These are phyloP conservation scores for Irpex lacteus DNA, from an alignment of 1,284 basidiomycete genomes.

Conservation along the genomic window DNA sequence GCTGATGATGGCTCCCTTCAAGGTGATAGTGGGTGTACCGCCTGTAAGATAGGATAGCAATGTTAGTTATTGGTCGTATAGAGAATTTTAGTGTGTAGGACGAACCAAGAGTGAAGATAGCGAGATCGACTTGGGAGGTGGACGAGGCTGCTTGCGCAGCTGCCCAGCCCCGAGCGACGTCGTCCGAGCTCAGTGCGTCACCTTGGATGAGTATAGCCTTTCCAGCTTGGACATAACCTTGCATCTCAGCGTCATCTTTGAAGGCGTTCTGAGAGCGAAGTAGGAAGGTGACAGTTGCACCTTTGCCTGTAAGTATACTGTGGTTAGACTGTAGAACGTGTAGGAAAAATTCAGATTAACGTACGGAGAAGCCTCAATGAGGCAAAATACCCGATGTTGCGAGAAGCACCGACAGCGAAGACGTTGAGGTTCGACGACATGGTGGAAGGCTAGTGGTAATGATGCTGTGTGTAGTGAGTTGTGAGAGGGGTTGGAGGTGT, in stretches of 20 bases:
- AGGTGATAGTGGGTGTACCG: conserved; percentile 23
- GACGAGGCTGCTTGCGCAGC: conserved; percentile 31
- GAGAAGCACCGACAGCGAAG: too few relatives aligned
- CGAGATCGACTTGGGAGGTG: conserved; percentile 35
- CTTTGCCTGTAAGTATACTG: conserved; percentile 31
- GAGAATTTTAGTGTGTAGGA: conserved; percentile 10
- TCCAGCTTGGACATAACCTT: conserved; percentile 39
- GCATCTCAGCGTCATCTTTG: conserved; percentile 42
- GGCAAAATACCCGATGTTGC: too few relatives aligned
- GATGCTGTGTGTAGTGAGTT: too few relatives aligned
- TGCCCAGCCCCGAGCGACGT: conserved; percentile 45
- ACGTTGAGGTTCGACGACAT: too few relatives aligned
- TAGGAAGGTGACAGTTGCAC: conserved; percentile 50
- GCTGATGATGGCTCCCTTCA: conserved; percentile 43
- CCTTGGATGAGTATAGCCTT: conserved; percentile 46
- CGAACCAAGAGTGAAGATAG: conserved; percentile 52
- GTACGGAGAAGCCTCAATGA: too few relatives aligned
- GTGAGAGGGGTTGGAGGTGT: too few relatives aligned
- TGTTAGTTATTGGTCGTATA: conserved; percentile 18
- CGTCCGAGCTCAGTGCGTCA: conserved; percentile 44
- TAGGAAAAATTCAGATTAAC: too few relatives aligned
- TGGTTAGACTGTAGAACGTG: too few relatives aligned
- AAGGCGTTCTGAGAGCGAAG: conserved; percentile 43
- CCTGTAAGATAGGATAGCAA: conserved; percentile 30
- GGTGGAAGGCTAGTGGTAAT: too few relatives aligned